phyloP scores from a whole-genome alignment of 192 early-diverging fungal genomes.

The Podila epigama region DNA sequence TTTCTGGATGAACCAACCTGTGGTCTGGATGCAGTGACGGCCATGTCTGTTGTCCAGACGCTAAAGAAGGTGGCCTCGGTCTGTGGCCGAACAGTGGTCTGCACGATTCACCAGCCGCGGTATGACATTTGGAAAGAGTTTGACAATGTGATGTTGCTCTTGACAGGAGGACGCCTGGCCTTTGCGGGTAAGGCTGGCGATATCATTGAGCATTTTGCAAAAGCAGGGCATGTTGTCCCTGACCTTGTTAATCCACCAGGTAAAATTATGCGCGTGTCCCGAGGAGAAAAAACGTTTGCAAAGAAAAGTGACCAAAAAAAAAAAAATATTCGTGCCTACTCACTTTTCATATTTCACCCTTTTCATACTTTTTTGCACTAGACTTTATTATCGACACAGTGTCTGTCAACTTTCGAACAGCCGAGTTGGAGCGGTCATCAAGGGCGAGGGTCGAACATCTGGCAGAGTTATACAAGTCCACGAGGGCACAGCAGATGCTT shows the following conservation, averaged over 20 bases:
- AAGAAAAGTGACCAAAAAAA: too few relatives aligned
- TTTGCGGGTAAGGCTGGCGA: constrained; percentile 3
- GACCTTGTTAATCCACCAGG: constrained; percentile 9
- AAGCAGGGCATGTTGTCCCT: constrained; percentile 5
- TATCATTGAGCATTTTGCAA: constrained; percentile 5
- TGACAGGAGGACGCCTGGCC: constrained; percentile 53
- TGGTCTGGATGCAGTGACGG: constrained; percentile 65
- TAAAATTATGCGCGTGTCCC: background rate
- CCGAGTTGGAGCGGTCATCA: background rate
- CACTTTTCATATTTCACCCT: too few relatives aligned
- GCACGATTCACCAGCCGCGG: constrained; percentile 89
- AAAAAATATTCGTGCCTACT: too few relatives aligned
- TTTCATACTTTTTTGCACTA: background rate
- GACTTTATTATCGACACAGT: constrained; percentile 23
- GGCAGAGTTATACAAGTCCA: background rate
- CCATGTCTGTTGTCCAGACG: constrained; percentile 1
- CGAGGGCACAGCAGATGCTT: background rate
- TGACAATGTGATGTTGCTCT: constrained; percentile 77
- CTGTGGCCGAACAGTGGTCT: constrained; percentile 61
- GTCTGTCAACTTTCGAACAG: constrained; percentile 12
- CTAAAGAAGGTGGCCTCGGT: constrained; percentile 10
- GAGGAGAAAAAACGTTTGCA: too few relatives aligned
- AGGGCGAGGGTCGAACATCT: background rate
- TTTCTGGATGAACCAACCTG: constrained; percentile 73
- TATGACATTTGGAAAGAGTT: constrained; percentile 77